Percentiles rank a stretch among this genome's conserved stretches.
These are phyloP conservation scores for Cercophora sp. DNA, from an alignment of 495 filamentous ascomycete genomes.

Conservation along the genomic window DNA sequence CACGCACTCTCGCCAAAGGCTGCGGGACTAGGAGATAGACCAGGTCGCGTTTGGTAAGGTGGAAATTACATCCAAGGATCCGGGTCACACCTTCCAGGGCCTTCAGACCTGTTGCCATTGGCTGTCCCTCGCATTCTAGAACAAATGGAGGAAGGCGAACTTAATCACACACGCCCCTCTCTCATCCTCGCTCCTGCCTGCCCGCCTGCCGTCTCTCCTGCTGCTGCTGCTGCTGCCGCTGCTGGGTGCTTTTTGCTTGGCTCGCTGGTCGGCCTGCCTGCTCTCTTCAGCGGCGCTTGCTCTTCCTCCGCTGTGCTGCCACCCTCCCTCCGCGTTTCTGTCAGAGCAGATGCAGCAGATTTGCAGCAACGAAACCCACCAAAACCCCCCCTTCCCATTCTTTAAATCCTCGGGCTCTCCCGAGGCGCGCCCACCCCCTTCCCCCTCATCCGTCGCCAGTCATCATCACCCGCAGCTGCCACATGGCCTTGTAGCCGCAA, in stretches of 20 bases:
- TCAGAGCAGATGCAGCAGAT: neutral
- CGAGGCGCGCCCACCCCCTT: slow-evolving; percentile 10
- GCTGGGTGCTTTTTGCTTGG: too few relatives aligned
- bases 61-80: slow-evolving; percentile 16
- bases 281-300: too few relatives aligned
- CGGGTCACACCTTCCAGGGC: slow-evolving; percentile 8
- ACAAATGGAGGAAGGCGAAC: slow-evolving; percentile 9
- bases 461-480: slow-evolving; percentile 11
- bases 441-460: slow-evolving; percentile 10
- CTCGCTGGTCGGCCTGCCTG: too few relatives aligned
- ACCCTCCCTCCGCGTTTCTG: neutral
- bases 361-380: neutral
- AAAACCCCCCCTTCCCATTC: slow-evolving; percentile 3
- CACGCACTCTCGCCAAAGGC: neutral
- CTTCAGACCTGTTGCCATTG: neutral
- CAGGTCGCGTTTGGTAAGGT: slow-evolving; percentile 8
- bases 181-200: neutral
- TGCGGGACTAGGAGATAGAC: neutral
- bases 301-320: too few relatives aligned
- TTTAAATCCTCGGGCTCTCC: slow-evolving; percentile 15
- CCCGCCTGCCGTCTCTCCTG: neutral
- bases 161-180: neutral
- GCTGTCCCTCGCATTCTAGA: slow-evolving; percentile 5
- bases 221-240: too few relatives aligned
- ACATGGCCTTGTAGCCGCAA: slow-evolving; percentile 11